These are phyloP conservation scores for Alternaria gansuensis DNA, from an alignment of 2,329 filamentous ascomycete genomes.

Conservation along the genomic window DNA sequence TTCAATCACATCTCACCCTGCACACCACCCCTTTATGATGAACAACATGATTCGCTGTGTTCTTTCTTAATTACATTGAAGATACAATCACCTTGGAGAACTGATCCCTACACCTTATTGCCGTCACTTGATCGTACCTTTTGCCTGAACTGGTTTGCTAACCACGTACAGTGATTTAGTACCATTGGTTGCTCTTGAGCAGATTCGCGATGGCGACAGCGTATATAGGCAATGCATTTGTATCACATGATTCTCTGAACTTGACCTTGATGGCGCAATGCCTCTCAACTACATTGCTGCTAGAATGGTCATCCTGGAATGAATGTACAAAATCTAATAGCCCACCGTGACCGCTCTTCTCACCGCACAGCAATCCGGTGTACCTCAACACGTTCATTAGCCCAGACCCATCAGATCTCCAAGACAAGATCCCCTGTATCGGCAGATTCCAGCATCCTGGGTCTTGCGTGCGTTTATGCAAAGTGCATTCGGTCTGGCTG, in stretches of 20 bases:
- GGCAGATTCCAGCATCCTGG: conserved; percentile 16
- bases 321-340: conserved; percentile 4
- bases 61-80: conserved; percentile 69
- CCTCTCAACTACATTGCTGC: background rate
- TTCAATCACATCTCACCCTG: conserved; percentile 7
- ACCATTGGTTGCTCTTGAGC: conserved; percentile 2
- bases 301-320: background rate
- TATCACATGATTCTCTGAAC: background rate
- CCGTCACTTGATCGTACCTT: background rate
- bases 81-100: conserved; percentile 73
- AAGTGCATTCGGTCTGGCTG: conserved; percentile 5
- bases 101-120: conserved; percentile 55
- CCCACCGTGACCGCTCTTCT: conserved; percentile 27
- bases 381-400: conserved; percentile 13
- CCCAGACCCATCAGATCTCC: conserved; percentile 4
- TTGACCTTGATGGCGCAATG: conserved; percentile 4
- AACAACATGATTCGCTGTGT: conserved; percentile 68
- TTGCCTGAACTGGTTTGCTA: conserved; percentile 15
- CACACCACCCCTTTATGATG: conserved; percentile 59
- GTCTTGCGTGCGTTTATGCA: conserved; percentile 13
- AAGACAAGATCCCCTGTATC: conserved; percentile 19
- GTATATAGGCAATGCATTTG: conserved; percentile 15
- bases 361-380: conserved; percentile 18
- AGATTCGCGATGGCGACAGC: conserved; percentile 3
- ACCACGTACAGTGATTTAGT: conserved; percentile 14